phyloP scores from a whole-genome alignment of 169 alveolate species.

The Babesia microti region DNA sequence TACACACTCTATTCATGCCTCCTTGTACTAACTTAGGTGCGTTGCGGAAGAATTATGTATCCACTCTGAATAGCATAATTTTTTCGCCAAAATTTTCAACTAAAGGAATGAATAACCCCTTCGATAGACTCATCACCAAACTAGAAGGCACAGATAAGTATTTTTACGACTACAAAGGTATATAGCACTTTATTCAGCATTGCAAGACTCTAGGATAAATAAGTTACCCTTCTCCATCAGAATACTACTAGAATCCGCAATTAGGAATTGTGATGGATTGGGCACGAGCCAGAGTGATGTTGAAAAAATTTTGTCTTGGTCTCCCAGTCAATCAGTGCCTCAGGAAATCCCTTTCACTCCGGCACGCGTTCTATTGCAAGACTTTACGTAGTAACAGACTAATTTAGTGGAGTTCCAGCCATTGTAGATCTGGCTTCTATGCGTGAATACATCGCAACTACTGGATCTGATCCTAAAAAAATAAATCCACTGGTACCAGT shows the following conservation, averaged over 20 bases:
- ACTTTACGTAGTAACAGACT: conserved; percentile 66
- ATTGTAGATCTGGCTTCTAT: conserved; percentile 92
- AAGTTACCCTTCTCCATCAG: conserved; percentile 83
- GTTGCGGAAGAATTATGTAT: too few relatives aligned
- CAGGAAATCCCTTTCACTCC: conserved; percentile 92
- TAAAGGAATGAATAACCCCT: conserved; percentile 34
- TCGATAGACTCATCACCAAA: conserved; percentile 17
- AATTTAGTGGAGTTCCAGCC: conserved; percentile 83
- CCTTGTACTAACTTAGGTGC: too few relatives aligned
- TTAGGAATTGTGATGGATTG: conserved; percentile 88
- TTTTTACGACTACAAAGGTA: too few relatives aligned
- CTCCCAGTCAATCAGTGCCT: conserved; percentile 47
- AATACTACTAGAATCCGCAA: conserved; percentile 83
- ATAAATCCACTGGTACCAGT: conserved; percentile 90
- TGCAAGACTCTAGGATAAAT: conserved; percentile 51
- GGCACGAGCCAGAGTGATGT: conserved; percentile 77
- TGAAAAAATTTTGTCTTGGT: conserved; percentile 84
- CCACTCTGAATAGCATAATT: too few relatives aligned
- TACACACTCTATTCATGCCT: too few relatives aligned
- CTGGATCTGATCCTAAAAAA: conserved; percentile 80
- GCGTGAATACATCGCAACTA: conserved; percentile 85
- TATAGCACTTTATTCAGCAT: conserved; percentile 40
- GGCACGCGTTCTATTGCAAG: conserved; percentile 89
- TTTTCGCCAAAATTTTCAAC: too few relatives aligned
- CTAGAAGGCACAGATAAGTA: conserved; percentile 31